These are phyloP conservation scores for Bryoerythrophyllum caledonicum DNA, from an alignment of 225 moss, liverwort and hornwort species.

Conservation along the genomic window DNA sequence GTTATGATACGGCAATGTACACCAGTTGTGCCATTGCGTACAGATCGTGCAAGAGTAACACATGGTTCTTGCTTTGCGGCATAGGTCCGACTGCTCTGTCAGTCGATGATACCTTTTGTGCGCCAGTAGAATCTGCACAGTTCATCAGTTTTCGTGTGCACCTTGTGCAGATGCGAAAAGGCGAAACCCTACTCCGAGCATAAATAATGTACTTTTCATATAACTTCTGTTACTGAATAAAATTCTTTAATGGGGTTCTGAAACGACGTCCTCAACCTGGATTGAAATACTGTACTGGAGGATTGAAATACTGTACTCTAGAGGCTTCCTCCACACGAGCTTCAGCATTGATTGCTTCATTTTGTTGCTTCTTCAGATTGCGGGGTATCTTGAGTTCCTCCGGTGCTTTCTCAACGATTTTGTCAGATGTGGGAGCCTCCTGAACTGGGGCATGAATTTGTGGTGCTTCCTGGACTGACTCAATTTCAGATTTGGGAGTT, in stretches of 20 bases:
- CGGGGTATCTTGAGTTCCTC: no score
- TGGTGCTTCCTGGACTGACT: neutral
- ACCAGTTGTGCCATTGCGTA: slow-evolving; percentile 16
- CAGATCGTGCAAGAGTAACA: slow-evolving; percentile 8
- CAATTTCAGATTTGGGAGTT: neutral
- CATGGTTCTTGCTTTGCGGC: slow-evolving; percentile 33
- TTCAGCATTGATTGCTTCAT: no score
- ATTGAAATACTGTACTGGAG: no score
- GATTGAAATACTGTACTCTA: no score
- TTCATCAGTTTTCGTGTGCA: neutral
- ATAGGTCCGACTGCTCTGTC: slow-evolving; percentile 8
- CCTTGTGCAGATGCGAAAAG: neutral
- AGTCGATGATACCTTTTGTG: slow-evolving; percentile 16
- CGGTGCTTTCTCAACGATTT: no score
- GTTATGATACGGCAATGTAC: slow-evolving; percentile 2
- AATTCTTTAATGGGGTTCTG: no score
- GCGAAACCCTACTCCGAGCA: no score
- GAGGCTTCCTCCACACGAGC: no score
- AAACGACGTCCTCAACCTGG: no score
- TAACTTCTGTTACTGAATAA: no score
- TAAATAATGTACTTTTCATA: no score
- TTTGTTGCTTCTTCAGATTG: no score
- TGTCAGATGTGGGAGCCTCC: neutral
- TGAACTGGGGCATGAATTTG: neutral
- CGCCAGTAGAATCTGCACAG: slow-evolving; percentile 31